Evolutionary conservation across 2,329 filamentous ascomycete species (phyloP), one percentile per base, ranked within the genome.

Genomic region (Tolypocladium ovalisporum): DNA sequence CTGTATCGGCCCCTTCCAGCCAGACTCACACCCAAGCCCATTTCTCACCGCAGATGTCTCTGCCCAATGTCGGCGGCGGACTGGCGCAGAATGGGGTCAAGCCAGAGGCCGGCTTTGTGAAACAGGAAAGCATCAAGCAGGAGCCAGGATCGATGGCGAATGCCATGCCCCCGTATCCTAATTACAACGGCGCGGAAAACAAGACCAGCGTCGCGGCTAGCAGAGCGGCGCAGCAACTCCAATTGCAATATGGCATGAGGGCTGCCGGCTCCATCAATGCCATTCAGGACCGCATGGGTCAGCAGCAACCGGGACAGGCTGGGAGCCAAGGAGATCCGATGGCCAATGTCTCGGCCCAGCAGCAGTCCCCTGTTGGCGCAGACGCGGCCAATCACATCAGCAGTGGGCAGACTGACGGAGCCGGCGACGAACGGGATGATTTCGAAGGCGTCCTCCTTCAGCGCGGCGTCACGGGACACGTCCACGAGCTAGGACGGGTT

Each of bases 381-480:
- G 62, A 67, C 65, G 61, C 67, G 57, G 57, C 65, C 35, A 52
- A 60, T 19, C 62, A 67, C 54, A 58, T 71, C 13, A 62, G 61
- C 56, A 80, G 76, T 68, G 75, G 68, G 61, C 78, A 97, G 70
- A 87, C 87, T 17, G 93, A 97, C 67, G 93, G 92, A 54, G 75
- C 88, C 36, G 77, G 72, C 58, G 78, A 79, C 4, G 69, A 82
- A 36, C 77, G 78, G 57, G 79, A 80, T 4, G 71, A 83, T 47
- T 81, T 82, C 40, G 73, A 80, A 58, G 82, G 80, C 10, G 75
- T 89, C 44, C 73, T 90, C 49, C 76, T 86, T 65, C 78, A 79
- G 61, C 76, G 80, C 49, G 76, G 78, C 58, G 75, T 78, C 4
- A 71, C 78, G 40, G 83, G 82, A 8, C 77, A 81, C 61, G 74